Conservation (phyloP, 2,329 filamentous ascomycete genomes). For the Madurella fahalii region DNA sequence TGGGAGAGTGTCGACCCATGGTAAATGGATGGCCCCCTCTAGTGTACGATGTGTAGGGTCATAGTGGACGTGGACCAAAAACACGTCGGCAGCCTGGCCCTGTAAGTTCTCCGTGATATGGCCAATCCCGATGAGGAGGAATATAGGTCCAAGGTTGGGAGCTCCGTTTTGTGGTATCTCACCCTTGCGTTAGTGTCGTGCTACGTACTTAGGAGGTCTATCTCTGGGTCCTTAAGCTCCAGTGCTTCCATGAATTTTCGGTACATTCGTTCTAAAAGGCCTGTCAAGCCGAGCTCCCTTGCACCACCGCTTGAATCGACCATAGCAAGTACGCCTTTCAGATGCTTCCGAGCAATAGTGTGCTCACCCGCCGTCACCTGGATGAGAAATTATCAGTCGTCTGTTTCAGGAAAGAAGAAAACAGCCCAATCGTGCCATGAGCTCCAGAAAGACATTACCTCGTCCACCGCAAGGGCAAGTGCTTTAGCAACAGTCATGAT, state of each 20-base stretch:
- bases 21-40: too few species aligned
- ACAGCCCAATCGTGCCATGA: not conserved
- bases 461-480: constrained; percentile 2
- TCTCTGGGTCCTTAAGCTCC: not conserved
- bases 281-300: constrained; percentile 2
- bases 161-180: too few species aligned
- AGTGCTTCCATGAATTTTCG: not conserved
- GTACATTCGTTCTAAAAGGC: constrained; percentile 4
- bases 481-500: constrained; percentile 1
- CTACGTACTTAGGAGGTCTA: too few species aligned
- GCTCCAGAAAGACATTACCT: not conserved
- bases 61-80: too few species aligned
- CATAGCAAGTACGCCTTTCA: constrained; percentile 1
- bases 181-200: too few species aligned
- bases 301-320: constrained; percentile 1
- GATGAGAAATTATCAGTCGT: not conserved
- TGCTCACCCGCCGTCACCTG: not conserved
- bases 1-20: too few species aligned
- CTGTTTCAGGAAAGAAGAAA: not conserved
- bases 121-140: too few species aligned
- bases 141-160: too few species aligned
- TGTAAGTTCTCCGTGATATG: too few species aligned
- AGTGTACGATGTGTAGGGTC: too few species aligned
- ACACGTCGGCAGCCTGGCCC: too few species aligned
- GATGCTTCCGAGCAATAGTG: not conserved